These are phyloP conservation scores for Naganishia liquefaciens DNA, from an alignment of 1,284 basidiomycete species.

Conservation along the genomic window DNA sequence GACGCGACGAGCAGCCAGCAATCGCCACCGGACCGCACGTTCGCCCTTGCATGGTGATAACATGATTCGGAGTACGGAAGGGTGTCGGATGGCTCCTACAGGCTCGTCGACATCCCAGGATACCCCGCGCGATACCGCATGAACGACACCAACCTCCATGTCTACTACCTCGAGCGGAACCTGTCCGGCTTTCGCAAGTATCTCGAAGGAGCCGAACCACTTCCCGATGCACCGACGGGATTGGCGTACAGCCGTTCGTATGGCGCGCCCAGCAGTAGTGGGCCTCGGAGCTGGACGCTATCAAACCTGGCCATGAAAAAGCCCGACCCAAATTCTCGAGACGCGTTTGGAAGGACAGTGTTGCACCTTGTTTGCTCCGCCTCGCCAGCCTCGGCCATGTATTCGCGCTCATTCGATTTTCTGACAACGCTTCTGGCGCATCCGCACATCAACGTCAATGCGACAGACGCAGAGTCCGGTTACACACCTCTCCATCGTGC, in stretches of 20 bases:
- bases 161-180: slow-evolving; percentile 34
- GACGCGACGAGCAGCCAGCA: slow-evolving; percentile 1
- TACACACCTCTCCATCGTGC: slow-evolving; percentile 94
- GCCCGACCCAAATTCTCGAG: slow-evolving; percentile 53
- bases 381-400: slow-evolving; percentile 50
- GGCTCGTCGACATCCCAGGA: background rate
- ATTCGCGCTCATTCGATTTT: slow-evolving; percentile 71
- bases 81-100: background rate
- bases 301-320: slow-evolving; percentile 52
- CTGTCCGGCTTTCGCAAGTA: slow-evolving; percentile 33
- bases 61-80: background rate
- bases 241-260: slow-evolving; percentile 24
- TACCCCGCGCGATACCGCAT: slow-evolving; percentile 17
- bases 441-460: slow-evolving; percentile 74
- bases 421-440: slow-evolving; percentile 77
- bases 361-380: slow-evolving; percentile 77
- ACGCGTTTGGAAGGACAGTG: slow-evolving; percentile 55
- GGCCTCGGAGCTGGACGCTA: slow-evolving; percentile 67
- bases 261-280: slow-evolving; percentile 38
- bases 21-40: slow-evolving; percentile 17
- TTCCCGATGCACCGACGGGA: slow-evolving; percentile 27
- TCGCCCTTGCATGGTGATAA: background rate
- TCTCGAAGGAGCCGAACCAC: slow-evolving; percentile 31
- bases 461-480: slow-evolving; percentile 77
- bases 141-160: slow-evolving; percentile 34